Conservation (phyloP, 257 asterid genomes). For the Primulina huaijiensis region DNA sequence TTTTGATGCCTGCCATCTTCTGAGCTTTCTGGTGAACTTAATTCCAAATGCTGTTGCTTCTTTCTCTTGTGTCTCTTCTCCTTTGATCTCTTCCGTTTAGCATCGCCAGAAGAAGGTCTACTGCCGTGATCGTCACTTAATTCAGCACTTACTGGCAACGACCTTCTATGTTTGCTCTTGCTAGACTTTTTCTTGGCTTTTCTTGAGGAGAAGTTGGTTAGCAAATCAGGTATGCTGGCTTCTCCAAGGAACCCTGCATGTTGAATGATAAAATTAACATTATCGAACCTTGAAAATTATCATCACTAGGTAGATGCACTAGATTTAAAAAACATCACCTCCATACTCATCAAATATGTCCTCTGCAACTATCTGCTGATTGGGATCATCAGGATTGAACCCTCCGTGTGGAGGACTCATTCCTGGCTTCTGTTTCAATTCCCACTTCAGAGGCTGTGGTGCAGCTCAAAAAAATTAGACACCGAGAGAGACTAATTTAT, state of each 20-base stretch:
- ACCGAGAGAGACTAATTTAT: neutral
- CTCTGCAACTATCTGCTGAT: slow-evolving; percentile 98
- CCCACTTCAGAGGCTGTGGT: slow-evolving; percentile 40
- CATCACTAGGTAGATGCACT: neutral
- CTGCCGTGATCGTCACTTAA: slow-evolving; percentile 30
- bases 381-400: slow-evolving; percentile 72
- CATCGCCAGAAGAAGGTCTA: slow-evolving; percentile 41
- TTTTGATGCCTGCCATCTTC: slow-evolving; percentile 41
- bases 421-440: slow-evolving; percentile 45
- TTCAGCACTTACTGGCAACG: slow-evolving; percentile 35
- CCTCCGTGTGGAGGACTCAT: slow-evolving; percentile 98
- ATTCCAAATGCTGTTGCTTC: slow-evolving; percentile 35
- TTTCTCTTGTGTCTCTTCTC: slow-evolving; percentile 47
- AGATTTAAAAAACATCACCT: slow-evolving; percentile 41
- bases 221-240: slow-evolving; percentile 62
- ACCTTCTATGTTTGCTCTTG: slow-evolving; percentile 51
- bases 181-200: slow-evolving; percentile 48
- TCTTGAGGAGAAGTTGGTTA: slow-evolving; percentile 52
- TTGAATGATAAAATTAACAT: neutral
- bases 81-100: slow-evolving; percentile 32
- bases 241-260: slow-evolving; percentile 76
- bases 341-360: slow-evolving; percentile 98
- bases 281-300: neutral
- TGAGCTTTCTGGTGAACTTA: slow-evolving; percentile 42
- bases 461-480: neutral